These are phyloP conservation scores for Gastrodia elata DNA, from an alignment of 106 monocot genomes.

Conservation along the genomic window DNA sequence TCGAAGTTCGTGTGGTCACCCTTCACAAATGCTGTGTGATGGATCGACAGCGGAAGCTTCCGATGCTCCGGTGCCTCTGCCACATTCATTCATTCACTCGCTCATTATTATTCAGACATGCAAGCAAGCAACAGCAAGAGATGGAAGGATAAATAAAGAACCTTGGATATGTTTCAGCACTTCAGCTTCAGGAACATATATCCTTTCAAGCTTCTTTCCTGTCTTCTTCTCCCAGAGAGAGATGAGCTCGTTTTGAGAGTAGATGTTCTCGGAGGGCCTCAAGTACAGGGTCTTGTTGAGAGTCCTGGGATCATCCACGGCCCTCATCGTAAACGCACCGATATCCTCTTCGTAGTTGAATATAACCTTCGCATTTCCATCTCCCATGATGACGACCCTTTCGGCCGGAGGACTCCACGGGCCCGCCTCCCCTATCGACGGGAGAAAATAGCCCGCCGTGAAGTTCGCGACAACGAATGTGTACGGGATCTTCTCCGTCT, in stretches of 20 bases:
- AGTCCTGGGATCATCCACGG: conserved; percentile 56
- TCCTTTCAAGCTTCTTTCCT: conserved; percentile 43
- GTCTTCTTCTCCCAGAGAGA: conserved; percentile 61
- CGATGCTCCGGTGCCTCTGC: conserved; percentile 39
- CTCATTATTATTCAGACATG: neutral
- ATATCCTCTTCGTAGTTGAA: conserved; percentile 51
- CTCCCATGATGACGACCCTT: conserved; percentile 43
- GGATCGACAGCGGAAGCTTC: conserved; percentile 27
- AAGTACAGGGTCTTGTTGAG: conserved; percentile 66
- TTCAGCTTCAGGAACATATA: conserved; percentile 50
- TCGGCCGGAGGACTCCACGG: conserved; percentile 21
- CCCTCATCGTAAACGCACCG: conserved; percentile 42
- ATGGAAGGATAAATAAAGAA: conserved; percentile 1
- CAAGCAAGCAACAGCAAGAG: neutral
- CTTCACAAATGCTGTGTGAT: conserved; percentile 41
- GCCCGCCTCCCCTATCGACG: conserved; percentile 21
- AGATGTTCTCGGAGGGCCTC: conserved; percentile 35
- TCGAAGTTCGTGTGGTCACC: conserved; percentile 63
- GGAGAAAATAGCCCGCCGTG: conserved; percentile 44
- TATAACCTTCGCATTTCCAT: conserved; percentile 50
- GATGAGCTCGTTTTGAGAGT: conserved; percentile 55
- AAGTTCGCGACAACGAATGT: conserved; percentile 35
- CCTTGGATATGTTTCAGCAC: conserved; percentile 44
- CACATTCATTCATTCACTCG: no score
- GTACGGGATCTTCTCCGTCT: conserved; percentile 40